Evolutionary conservation across 2,329 filamentous ascomycete genomes (phyloP).

Genomic region (Neospermospora avenae): DNA sequence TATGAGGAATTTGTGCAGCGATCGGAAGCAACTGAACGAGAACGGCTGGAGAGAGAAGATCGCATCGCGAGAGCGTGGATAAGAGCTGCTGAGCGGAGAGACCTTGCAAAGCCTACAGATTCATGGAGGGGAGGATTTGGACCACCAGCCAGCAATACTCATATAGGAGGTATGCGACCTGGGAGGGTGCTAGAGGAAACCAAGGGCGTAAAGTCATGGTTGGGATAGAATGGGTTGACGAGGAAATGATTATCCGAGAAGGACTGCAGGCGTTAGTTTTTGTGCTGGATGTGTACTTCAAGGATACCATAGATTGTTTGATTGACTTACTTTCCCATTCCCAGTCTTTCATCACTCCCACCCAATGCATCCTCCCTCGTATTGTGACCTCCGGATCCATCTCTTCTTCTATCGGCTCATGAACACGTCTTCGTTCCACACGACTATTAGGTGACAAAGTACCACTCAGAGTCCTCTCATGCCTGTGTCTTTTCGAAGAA

Average conservation of each 20-base stretch:
- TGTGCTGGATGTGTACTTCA: neutral
- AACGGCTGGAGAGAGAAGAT: conserved; percentile 6
- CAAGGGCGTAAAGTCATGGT: conserved; percentile 14
- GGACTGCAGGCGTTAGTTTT: conserved; percentile 18
- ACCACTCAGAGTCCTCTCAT: conserved; percentile 22
- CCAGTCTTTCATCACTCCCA: conserved; percentile 70
- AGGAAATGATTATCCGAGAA: conserved; percentile 18
- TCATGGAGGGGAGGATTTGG: conserved; percentile 26
- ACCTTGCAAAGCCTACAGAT: conserved; percentile 13
- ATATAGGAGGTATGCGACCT: neutral
- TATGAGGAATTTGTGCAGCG: conserved; percentile 17
- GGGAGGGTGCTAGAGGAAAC: neutral
- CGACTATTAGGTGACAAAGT: conserved; percentile 17
- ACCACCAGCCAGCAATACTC: neutral
- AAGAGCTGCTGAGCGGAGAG: conserved; percentile 13
- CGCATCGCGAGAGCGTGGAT: conserved; percentile 14
- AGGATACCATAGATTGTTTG: neutral
- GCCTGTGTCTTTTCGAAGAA: conserved; percentile 24
- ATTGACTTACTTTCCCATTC: conserved; percentile 63
- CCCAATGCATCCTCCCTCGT: conserved; percentile 64
- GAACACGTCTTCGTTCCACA: conserved; percentile 22
- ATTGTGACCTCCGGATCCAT: conserved; percentile 61
- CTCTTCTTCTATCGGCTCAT: conserved; percentile 36
- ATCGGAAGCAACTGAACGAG: conserved; percentile 4
- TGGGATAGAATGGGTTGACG: conserved; percentile 13